Conservation (phyloP, 352 stramenopile genomes). For the Phytophthora crassamura region DNA sequence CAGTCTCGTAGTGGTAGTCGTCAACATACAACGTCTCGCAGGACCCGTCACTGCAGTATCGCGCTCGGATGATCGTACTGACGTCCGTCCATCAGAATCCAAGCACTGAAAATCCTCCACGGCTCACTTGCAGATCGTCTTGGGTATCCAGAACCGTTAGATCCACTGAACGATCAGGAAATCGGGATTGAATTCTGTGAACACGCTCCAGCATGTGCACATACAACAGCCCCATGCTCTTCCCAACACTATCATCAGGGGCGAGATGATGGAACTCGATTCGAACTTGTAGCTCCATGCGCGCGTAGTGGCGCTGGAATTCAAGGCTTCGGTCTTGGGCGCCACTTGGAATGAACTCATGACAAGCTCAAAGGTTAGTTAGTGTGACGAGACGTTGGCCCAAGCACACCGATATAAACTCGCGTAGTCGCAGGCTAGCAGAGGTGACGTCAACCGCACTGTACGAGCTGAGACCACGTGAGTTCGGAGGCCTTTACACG, state of each 20-base stretch:
- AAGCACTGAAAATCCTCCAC: not conserved
- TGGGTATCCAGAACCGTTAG: slow-evolving; percentile 15
- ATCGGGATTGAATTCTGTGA: not conserved
- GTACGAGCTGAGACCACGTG: slow-evolving; percentile 18
- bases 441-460: slow-evolving; percentile 14
- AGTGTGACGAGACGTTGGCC: too few relatives aligned
- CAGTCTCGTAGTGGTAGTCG: slow-evolving; percentile 44
- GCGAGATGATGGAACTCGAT: slow-evolving; percentile 26
- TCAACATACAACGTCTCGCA: slow-evolving; percentile 42
- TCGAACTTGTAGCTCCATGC: slow-evolving; percentile 46
- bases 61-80: slow-evolving; percentile 16
- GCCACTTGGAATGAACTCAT: too few relatives aligned
- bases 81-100: slow-evolving; percentile 14
- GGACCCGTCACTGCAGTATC: slow-evolving; percentile 6
- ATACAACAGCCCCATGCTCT: slow-evolving; percentile 7
- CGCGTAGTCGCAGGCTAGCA: too few relatives aligned
- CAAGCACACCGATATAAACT: too few relatives aligned
- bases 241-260: not conserved
- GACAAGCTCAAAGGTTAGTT: too few relatives aligned
- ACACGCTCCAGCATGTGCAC: slow-evolving; percentile 2
- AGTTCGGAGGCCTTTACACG: slow-evolving; percentile 7
- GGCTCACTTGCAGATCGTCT: slow-evolving; percentile 16
- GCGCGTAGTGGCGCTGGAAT: slow-evolving; percentile 2
- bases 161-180: slow-evolving; percentile 7
- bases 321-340: slow-evolving; percentile 3